Base-by-base conservation (phyloP, 2,329 filamentous ascomycete genomes). In the Biscogniauxia mediterranea region DNA sequence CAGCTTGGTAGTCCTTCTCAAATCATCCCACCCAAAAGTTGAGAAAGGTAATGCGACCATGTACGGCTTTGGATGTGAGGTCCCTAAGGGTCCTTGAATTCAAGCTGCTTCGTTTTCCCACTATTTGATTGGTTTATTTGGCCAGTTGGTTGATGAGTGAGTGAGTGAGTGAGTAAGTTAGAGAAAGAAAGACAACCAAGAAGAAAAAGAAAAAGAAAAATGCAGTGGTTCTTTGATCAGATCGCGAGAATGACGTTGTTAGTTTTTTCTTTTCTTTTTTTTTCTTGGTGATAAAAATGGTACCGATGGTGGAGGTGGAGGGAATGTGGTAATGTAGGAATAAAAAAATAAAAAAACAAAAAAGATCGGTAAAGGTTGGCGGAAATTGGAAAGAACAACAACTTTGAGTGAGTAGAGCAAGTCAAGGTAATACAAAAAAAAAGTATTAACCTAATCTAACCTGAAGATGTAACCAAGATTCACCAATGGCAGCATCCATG, bases 141-240 rank as follows among this genome's bases (percentile, higher is more conserved):
- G 15, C 38, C 13, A 7, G 38, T 46, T 46, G 15, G 15, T 46
- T 13, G 53, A 42, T 61, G 51, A 32, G 60, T 64, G 60, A 23
- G 53, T 55, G 56, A 52, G 51, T 61, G 51, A 32, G 60, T 64
- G 60, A 23, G 53, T 55, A 56, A 52, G 23, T 32, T n/a, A 52
- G 13, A 57, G 61, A 61, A 57, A 52, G 11, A 61, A 32, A 32
- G 28, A 62, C 56, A 64, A 2, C 23, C 23, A 25, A 57, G 8
- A 20, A 57, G 54, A n/a, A 32, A 21, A 26, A 51, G 20, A 19
- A 21, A 15, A 46, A 51, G 28, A 51, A 26, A 32, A 23, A 52
- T 15, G 7, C 28, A 49, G 38, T 46, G 15, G 13, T 46, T 42
- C 54, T 55, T 55, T 55, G 54, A 46, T 21, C 28, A 26, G 20